These are phyloP conservation scores for Dissophora ornata DNA, from an alignment of 192 early-diverging fungal genomes.

Conservation along the genomic window DNA sequence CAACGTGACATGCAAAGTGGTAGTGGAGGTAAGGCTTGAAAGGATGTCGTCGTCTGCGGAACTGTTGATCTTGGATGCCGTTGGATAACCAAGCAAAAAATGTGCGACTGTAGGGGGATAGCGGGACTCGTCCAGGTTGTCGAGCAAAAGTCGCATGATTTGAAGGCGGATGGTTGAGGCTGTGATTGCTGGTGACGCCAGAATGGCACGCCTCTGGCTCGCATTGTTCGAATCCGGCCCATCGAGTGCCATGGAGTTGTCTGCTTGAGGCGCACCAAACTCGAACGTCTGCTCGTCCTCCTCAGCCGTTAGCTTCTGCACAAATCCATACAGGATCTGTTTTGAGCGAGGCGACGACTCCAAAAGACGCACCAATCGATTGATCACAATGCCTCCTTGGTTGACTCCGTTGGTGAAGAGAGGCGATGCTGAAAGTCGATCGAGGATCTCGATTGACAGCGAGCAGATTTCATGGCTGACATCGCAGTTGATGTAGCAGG, in stretches of 20 bases:
- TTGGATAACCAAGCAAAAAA: conserved; percentile 86
- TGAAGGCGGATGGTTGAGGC: conserved; percentile 75
- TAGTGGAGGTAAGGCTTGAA: conserved; percentile 42
- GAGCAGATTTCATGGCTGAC: conserved; percentile 79
- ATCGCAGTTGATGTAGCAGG: conserved; percentile 74
- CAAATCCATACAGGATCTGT: conserved; percentile 81
- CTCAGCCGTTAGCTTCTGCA: conserved; percentile 78
- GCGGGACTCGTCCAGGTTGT: conserved; percentile 69
- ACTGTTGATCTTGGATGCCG: conserved; percentile 33
- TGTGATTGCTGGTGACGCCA: conserved; percentile 37
- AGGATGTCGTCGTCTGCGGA: conserved; percentile 57
- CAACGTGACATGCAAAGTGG: conserved; percentile 73
- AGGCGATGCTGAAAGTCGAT: conserved; percentile 76
- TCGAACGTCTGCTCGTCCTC: conserved; percentile 55
- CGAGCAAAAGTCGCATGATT: conserved; percentile 86
- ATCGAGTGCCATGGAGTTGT: conserved; percentile 32
- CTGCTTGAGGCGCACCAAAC: conserved; percentile 8
- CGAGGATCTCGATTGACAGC: conserved; percentile 75
- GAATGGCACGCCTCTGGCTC: conserved; percentile 24
- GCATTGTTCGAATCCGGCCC: conserved; percentile 53
- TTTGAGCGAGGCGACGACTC: conserved; percentile 70
- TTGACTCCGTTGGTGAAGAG: conserved; percentile 69
- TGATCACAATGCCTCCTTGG: conserved; percentile 65
- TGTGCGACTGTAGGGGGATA: conserved; percentile 84
- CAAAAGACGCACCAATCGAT: conserved; percentile 79